These are phyloP conservation scores for Colletotrichum lindemuthianum DNA, from an alignment of 2,329 filamentous ascomycete species.

Conservation along the genomic window DNA sequence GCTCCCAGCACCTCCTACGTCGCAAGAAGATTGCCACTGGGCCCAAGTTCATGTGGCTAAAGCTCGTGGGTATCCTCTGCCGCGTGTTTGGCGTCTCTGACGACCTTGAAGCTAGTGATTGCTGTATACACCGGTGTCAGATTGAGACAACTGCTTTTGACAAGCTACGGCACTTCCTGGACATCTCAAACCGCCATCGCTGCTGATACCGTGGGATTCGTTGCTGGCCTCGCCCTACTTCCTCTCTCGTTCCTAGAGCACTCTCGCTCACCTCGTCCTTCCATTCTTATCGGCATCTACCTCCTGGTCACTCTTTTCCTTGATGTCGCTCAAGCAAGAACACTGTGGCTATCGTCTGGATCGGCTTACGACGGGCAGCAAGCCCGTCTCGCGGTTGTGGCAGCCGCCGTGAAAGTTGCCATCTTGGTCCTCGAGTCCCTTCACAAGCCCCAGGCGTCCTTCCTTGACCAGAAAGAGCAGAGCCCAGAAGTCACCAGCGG, in stretches of 20 bases:
- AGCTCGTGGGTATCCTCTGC: constrained; percentile 11
- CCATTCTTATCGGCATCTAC: constrained; percentile 22
- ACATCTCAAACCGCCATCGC: constrained; percentile 27
- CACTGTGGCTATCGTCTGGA: constrained; percentile 13
- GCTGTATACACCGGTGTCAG: constrained; percentile 8
- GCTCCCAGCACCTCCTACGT: constrained; percentile 45
- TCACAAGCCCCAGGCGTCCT: constrained; percentile 34
- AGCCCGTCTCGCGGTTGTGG: constrained; percentile 32
- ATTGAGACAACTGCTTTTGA: constrained; percentile 10
- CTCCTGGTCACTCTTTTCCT: constrained; percentile 11
- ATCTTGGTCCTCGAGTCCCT: constrained; percentile 38
- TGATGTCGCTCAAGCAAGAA: constrained; percentile 10
- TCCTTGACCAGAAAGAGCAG: constrained; percentile 41
- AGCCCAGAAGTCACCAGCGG: constrained; percentile 50
- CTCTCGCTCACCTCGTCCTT: constrained; percentile 42
- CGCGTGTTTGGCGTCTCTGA: neutral
- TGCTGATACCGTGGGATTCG: constrained; percentile 42
- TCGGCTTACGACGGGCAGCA: constrained; percentile 1
- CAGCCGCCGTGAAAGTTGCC: constrained; percentile 36
- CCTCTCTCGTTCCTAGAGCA: constrained; percentile 45
- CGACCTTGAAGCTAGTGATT: neutral
- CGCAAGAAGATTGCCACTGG: constrained; percentile 48
- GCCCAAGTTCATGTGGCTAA: constrained; percentile 43
- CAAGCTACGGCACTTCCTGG: constrained; percentile 17
- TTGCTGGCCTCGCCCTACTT: constrained; percentile 41